Conservation (phyloP, 1,284 basidiomycete species). For the Ganoderma resinaceum region DNA sequence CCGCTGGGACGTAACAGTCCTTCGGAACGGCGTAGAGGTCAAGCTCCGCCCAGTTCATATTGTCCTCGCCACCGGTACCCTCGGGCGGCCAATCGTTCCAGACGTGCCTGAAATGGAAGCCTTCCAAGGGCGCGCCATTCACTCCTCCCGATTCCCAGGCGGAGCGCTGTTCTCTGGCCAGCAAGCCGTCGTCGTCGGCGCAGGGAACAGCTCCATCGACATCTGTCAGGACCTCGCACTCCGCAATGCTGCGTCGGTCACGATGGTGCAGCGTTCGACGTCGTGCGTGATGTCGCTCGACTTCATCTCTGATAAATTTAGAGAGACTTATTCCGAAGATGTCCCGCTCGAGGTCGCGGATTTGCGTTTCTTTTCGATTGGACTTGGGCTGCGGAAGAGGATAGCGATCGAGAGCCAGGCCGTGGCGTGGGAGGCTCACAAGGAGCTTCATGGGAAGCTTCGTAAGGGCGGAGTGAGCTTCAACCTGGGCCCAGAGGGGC, state of each 20-base stretch:
- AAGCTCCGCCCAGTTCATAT: conserved; percentile 60
- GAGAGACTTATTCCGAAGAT: conserved; percentile 47
- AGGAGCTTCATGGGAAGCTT: conserved; percentile 62
- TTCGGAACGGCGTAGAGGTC: conserved; percentile 48
- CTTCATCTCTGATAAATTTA: conserved; percentile 33
- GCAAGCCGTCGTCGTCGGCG: conserved; percentile 57
- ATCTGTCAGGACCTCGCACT: conserved; percentile 53
- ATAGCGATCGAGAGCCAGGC: conserved; percentile 35
- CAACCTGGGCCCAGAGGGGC: conserved; percentile 59
- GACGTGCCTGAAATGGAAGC: conserved; percentile 45
- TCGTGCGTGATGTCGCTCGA: conserved; percentile 40
- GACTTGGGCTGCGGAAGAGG: conserved; percentile 46
- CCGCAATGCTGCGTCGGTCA: conserved; percentile 44
- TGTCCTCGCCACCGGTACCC: conserved; percentile 65
- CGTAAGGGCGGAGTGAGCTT: conserved; percentile 64
- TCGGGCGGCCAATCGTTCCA: conserved; percentile 54
- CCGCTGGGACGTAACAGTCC: conserved; percentile 59
- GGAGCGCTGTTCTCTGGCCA: conserved; percentile 51
- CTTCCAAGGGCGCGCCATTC: conserved; percentile 51
- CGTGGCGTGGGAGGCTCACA: conserved; percentile 37
- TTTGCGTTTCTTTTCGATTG: conserved; percentile 50
- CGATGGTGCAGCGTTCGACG: conserved; percentile 42
- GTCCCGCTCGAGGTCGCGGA: conserved; percentile 53
- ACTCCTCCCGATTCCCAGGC: conserved; percentile 49
- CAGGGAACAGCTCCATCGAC: conserved; percentile 54